Evolutionary conservation across 169 alveolate genomes (phyloP), one percentile per base, ranked within the genome.

Genomic region (Theileria parva): DNA sequence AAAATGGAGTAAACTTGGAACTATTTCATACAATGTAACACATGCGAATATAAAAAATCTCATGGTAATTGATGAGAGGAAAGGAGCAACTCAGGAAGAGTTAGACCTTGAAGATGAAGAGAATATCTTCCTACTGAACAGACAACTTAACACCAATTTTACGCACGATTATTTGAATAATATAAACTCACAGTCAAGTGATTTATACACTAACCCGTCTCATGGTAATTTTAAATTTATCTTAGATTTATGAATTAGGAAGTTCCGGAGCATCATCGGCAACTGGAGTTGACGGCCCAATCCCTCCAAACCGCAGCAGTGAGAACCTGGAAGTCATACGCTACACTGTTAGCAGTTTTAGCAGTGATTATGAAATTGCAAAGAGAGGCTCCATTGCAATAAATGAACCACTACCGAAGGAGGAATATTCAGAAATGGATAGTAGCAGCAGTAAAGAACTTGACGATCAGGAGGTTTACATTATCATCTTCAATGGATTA

Each of bases 401-500:
- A 4, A 44, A 44, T 44, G 53, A 44, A 44, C 53, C 53, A 44
- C 8, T 44, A 11, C 2, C 15, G 17, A 44, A 44, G 53, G 53
- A 44, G 17, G 53, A 44, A 4, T 44, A 3, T n/a, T 57, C 37
- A 9, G 78, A 27, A 44, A 21, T 28, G 9, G 60, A 28, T 1
- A 70, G 64, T 19, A 17, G 64, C 59, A 44, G 50, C 28, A 77
- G 78, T 8, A 70, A 27, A 27, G 55, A 27, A 9, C 71, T 80
- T 73, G 72, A 95, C 89, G 78, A 72, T 74, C 94, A 95, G 21
- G 96, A 93, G 65, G 64, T 91, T 55, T 93, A 91, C 77, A 81
- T 91, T 63, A 91, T 91, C 94, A 85, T 92, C n/a, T 91, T 93
- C 89, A 93, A 93, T 69, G 92, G 95, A 2, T 86, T 91, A 78